A percentile compares a stretch with the other conserved stretches of the same genome.
These are phyloP conservation scores for Ambrosia trifida DNA, from an alignment of 129 eudicot species.

Conservation along the genomic window DNA sequence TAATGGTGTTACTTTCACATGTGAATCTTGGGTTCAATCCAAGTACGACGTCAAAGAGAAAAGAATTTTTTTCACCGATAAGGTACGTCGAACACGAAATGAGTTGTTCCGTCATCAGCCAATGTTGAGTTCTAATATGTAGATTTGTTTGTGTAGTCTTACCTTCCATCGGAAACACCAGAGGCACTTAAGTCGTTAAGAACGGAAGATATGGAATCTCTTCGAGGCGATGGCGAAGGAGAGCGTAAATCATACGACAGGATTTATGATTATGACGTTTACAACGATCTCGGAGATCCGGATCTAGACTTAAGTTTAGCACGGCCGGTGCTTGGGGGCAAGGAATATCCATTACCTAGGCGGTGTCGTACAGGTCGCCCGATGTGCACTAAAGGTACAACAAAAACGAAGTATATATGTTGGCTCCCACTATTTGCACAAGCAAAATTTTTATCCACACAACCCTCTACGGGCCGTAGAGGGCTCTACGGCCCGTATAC, in stretches of 20 bases:
- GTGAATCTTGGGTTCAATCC: slow-evolving; percentile 62
- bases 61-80: slow-evolving; percentile 58
- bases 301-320: slow-evolving; percentile 15
- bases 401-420: too few relatives aligned
- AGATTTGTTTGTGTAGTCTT: slow-evolving; percentile 36
- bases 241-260: slow-evolving; percentile 45
- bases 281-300: slow-evolving; percentile 62
- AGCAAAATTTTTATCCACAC: too few relatives aligned
- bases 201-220: slow-evolving; percentile 36
- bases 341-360: slow-evolving; percentile 53
- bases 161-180: slow-evolving; percentile 61
- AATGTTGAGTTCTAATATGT: too few relatives aligned
- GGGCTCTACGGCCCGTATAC: too few relatives aligned
- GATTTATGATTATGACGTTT: slow-evolving; percentile 64
- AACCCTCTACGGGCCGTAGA: too few relatives aligned
- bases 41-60: slow-evolving; percentile 39
- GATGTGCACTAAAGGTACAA: slow-evolving; percentile 38
- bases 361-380: slow-evolving; percentile 63
- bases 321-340: slow-evolving; percentile 57
- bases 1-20: slow-evolving; percentile 33
- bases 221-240: slow-evolving; percentile 56
- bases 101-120: too few relatives aligned
- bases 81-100: slow-evolving; percentile 32
- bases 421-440: too few relatives aligned
- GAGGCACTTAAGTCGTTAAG: slow-evolving; percentile 41